Conservation (phyloP, 768 basidiomycete genomes). For the Cystofilobasidium bisporidii region DNA sequence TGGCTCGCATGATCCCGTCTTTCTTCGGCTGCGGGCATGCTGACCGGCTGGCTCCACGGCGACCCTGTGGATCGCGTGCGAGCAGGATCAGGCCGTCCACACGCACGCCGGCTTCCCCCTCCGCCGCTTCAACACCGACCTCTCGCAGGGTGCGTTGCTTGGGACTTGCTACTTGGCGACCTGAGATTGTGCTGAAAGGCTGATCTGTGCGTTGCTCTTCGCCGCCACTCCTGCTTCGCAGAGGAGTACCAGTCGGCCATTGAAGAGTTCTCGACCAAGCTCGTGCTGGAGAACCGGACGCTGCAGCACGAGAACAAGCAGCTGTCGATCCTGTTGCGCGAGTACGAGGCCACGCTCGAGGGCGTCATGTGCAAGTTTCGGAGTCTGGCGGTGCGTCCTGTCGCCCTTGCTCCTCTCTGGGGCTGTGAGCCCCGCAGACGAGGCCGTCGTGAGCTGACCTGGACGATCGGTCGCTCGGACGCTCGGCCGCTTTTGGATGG, state of each 20-base stretch:
- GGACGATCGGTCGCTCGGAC: too few species aligned
- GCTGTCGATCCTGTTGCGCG: slow-evolving; percentile 73
- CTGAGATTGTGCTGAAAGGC: too few species aligned
- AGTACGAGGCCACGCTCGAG: slow-evolving; percentile 89
- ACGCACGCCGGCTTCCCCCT: slow-evolving; percentile 64
- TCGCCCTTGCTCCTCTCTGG: background rate
- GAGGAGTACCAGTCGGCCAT: slow-evolving; percentile 87
- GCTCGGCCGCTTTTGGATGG: too few species aligned
- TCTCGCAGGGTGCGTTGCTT: slow-evolving; percentile 46
- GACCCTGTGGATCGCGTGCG: background rate
- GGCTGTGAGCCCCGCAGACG: background rate
- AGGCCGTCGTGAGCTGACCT: too few species aligned
- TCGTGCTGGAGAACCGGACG: slow-evolving; percentile 87
- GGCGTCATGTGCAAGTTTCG: slow-evolving; percentile 95
- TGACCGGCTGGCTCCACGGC: background rate
- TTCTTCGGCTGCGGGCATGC: slow-evolving; percentile 10
- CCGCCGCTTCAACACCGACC: slow-evolving; percentile 75
- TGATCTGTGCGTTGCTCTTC: too few species aligned
- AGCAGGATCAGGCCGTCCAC: slow-evolving; percentile 64
- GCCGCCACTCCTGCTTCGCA: slow-evolving; percentile 37
- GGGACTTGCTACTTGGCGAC: too few species aligned
- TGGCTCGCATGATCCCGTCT: background rate
- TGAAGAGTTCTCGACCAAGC: slow-evolving; percentile 77
- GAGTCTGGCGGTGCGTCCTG: slow-evolving; percentile 62
- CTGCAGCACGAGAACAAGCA: slow-evolving; percentile 93